Percentiles rank a stretch among this genome's conserved stretches.
These are phyloP conservation scores for Exserohilum turcica DNA, from an alignment of 2,329 filamentous ascomycete species.

Conservation along the genomic window DNA sequence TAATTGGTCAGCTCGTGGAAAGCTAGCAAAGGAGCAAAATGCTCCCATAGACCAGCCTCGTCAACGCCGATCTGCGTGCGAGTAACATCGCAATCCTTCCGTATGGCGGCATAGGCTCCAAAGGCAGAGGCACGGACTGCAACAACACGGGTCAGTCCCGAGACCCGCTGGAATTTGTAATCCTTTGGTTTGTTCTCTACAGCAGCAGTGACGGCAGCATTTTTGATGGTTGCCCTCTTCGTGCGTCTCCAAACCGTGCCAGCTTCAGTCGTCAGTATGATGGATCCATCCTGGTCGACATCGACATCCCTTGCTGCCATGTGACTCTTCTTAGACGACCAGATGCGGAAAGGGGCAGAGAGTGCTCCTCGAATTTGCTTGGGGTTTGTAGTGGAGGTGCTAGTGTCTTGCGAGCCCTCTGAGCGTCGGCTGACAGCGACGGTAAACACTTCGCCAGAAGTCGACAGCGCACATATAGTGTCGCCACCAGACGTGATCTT, in stretches of 20 bases:
- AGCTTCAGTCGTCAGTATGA: constrained; percentile 90
- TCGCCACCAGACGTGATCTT: constrained; percentile 85
- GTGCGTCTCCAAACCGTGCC: constrained; percentile 92
- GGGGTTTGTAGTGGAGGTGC: constrained; percentile 86
- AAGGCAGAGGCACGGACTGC: constrained; percentile 86
- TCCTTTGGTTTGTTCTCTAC: constrained; percentile 74
- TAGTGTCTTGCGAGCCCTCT: constrained; percentile 62
- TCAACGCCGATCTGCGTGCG: constrained; percentile 71
- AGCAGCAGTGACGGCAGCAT: constrained; percentile 57
- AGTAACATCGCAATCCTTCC: constrained; percentile 83
- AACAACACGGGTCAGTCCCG: constrained; percentile 82
- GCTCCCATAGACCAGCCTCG: constrained; percentile 72
- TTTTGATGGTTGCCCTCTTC: constrained; percentile 80
- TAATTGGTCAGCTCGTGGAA: constrained; percentile 63
- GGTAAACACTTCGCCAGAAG: constrained; percentile 84
- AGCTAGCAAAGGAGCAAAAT: constrained; percentile 71
- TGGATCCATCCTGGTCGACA: constrained; percentile 89
- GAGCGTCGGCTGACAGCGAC: constrained; percentile 73
- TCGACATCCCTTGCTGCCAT: constrained; percentile 85
- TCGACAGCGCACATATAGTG: constrained; percentile 86
- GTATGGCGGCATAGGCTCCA: constrained; percentile 85
- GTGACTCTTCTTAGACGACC: constrained; percentile 83
- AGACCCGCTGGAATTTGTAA: constrained; percentile 92
- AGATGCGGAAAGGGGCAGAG: constrained; percentile 78
- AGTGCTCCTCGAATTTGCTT: constrained; percentile 85